These are phyloP conservation scores for Rossbeevera mucosa DNA, from an alignment of 768 basidiomycete genomes.

Conservation along the genomic window DNA sequence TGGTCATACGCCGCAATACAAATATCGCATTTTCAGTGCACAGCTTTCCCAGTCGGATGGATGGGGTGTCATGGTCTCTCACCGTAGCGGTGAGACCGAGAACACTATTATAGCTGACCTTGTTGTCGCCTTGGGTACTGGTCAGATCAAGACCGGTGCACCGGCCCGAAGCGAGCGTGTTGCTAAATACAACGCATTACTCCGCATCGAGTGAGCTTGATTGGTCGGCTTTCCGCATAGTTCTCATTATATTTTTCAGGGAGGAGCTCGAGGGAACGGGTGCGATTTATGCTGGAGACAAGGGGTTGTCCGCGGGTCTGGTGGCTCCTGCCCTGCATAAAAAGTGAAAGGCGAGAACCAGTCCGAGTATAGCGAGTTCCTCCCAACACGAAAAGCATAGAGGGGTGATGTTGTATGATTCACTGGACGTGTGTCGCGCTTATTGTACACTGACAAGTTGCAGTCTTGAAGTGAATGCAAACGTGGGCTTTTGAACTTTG, in stretches of 20 bases:
- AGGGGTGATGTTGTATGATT: slow-evolving; percentile 25
- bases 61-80: slow-evolving; percentile 99
- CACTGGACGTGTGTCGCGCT: slow-evolving; percentile 22
- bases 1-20: not conserved
- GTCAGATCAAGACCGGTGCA: slow-evolving; percentile 98
- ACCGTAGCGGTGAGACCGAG: slow-evolving; percentile 98
- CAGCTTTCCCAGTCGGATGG: slow-evolving; percentile 93
- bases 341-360: slow-evolving; percentile 41
- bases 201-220: slow-evolving; percentile 79
- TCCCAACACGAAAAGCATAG: not conserved
- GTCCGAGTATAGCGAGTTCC: slow-evolving; percentile 1
- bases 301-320: slow-evolving; percentile 74
- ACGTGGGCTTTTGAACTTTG: slow-evolving; percentile 3
- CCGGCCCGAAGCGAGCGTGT: slow-evolving; percentile 96
- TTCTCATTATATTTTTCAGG: slow-evolving; percentile 36
- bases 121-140: slow-evolving; percentile 84
- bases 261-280: slow-evolving; percentile 68
- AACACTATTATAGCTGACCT: slow-evolving; percentile 96
- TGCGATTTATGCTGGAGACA: slow-evolving; percentile 68
- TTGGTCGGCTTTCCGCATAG: not conserved
- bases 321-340: slow-evolving; percentile 67
- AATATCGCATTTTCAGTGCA: slow-evolving; percentile 48
- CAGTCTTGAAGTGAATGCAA: slow-evolving; percentile 15
- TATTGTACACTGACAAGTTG: slow-evolving; percentile 25
- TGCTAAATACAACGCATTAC: slow-evolving; percentile 86